phyloP scores from a whole-genome alignment of 805 yeast genomes.

The Zygotorulaspora chibaensis region DNA sequence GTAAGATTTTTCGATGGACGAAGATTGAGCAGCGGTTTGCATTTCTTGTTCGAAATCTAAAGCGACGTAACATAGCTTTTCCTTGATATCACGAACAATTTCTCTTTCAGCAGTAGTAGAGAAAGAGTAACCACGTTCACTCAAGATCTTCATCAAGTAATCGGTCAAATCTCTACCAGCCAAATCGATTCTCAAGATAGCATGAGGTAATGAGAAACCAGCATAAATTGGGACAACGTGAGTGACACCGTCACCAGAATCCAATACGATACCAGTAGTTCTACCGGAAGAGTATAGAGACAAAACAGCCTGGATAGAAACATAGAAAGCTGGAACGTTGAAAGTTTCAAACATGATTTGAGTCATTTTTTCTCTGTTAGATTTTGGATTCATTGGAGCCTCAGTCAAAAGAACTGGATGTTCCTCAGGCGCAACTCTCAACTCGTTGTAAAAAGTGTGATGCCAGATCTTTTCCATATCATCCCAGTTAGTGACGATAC shows the following conservation, averaged over 20 bases:
- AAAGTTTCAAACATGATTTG: constrained; percentile 98
- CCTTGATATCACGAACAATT: constrained; percentile 85
- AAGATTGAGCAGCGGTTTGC: constrained; percentile 98
- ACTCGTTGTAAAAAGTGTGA: constrained; percentile 99
- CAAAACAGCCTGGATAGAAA: constrained; percentile 96
- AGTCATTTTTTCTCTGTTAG: constrained; percentile 99
- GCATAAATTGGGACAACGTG: constrained; percentile 99
- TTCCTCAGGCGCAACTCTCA: constrained; percentile 99
- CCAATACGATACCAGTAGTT: constrained; percentile 99
- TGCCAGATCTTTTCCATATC: constrained; percentile 99
- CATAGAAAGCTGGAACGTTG: constrained; percentile 99
- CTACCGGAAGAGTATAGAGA: constrained; percentile 99
- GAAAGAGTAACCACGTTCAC: constrained; percentile 99
- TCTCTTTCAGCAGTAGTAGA: constrained; percentile 99
- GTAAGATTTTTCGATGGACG: constrained; percentile 96
- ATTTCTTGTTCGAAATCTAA: constrained; percentile 98
- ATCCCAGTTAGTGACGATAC: constrained; percentile 99
- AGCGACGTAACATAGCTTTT: constrained; percentile 98
- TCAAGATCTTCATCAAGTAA: constrained; percentile 95
- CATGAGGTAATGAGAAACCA: constrained; percentile 99
- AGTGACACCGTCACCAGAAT: constrained; percentile 99
- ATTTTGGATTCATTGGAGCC: constrained; percentile 99
- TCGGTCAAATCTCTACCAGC: constrained; percentile 99
- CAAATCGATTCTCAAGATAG: constrained; percentile 96
- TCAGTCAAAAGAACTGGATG: constrained; percentile 99